Conservation (phyloP, 306 rosid genomes). For the Albizia julibrissin region DNA sequence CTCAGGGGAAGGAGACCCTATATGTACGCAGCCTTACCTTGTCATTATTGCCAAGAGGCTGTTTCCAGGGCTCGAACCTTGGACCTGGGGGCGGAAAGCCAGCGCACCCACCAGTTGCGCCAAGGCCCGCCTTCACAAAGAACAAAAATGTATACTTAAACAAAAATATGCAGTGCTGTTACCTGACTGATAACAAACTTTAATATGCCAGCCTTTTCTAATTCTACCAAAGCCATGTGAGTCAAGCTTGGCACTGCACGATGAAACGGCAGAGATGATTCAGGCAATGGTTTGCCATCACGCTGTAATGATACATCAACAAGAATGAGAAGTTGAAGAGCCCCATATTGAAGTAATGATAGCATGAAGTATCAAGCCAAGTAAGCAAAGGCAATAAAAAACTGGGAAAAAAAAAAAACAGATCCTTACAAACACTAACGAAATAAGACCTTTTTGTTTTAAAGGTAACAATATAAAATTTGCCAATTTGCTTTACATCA, state of each 20-base stretch:
- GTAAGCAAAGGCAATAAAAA: slow-evolving; percentile 12
- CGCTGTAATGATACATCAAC: slow-evolving; percentile 53
- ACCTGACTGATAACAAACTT: slow-evolving; percentile 62
- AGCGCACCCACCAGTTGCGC: too few relatives aligned
- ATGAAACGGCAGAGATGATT: slow-evolving; percentile 94
- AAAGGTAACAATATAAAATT: not conserved
- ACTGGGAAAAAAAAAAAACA: not conserved
- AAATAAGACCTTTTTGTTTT: slow-evolving; percentile 12
- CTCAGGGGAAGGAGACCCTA: too few relatives aligned
- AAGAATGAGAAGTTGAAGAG: slow-evolving; percentile 27
- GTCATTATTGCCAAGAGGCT: too few relatives aligned
- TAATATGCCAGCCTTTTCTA: slow-evolving; percentile 82
- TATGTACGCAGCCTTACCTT: too few relatives aligned
- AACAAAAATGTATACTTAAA: not conserved
- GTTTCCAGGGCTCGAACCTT: too few relatives aligned
- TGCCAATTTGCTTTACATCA: not conserved
- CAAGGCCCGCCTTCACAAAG: too few relatives aligned
- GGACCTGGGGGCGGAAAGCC: too few relatives aligned
- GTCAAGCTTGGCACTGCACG: slow-evolving; percentile 91
- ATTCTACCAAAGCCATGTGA: slow-evolving; percentile 91
- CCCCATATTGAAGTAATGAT: slow-evolving; percentile 16
- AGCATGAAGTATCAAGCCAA: slow-evolving; percentile 1
- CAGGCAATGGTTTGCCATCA: slow-evolving; percentile 96
- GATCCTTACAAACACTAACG: slow-evolving; percentile 9
- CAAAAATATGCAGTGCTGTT: not conserved